Evolutionary conservation across 2,329 filamentous ascomycete species (phyloP), one percentile per base, ranked within the genome.

Genomic region (Cytospora piceicola): DNA sequence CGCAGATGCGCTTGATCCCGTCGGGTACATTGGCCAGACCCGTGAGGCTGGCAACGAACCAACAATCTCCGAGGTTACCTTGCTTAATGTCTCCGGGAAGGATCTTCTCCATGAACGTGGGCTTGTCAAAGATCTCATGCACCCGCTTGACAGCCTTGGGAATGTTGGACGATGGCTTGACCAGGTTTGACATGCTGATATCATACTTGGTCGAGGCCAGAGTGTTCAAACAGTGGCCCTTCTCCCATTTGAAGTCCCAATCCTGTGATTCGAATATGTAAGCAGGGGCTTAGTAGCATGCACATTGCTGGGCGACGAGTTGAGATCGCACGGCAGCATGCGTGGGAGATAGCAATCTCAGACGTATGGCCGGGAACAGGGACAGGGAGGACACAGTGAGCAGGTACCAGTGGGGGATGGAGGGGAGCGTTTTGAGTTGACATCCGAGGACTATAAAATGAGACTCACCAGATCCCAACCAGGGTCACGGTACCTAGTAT

Each of bases 31-130:
- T 93, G 36, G 89, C 89, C 70, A 96, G 81, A 0, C 91, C 91
- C 36, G 89, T 92, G 32, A 96, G 77, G 27, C 90, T 90, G 8
- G 92, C 90, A 77, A 95, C 89, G 61, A 93, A 85, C 91, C 91
- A 94, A 78, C 92, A 95, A 73, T 94, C 87, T n/a, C 91, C 92
- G 46, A 90, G 84, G 51, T 83, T 84, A 2, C 92, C 92, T 72
- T 95, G 92, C 72, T 91, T 90, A 66, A 94, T 86, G 74, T 95
- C 91, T 64, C 88, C 86, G 15, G 89, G 88, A 70, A 88, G 86
- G 65, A 92, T 80, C 59, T 86, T 88, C 59, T 79, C 76, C 77
- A 87, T 78, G 73, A 94, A 94, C 3, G 84, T 87, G 0, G 90
- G 90, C 24, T 88, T 87, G 69, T 92, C 89, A 71, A 90, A 93